Conservation (phyloP, 164 flowering plant species). For the Annona squamosa region DNA sequence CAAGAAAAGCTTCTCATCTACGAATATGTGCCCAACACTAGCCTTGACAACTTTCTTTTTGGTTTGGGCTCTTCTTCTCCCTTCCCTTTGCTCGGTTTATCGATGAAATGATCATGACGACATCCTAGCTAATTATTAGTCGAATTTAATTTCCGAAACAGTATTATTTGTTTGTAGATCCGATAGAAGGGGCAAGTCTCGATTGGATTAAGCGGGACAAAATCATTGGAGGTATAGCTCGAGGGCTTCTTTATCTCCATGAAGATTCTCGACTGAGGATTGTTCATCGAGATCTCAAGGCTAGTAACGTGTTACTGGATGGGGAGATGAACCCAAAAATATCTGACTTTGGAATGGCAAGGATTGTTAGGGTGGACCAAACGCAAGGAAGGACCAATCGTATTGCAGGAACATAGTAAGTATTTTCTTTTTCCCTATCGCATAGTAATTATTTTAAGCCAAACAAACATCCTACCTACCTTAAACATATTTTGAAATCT, state of each 20-base stretch:
- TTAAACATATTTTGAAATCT: too few relatives aligned
- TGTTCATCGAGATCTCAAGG: slow-evolving; percentile 55
- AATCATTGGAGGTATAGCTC: slow-evolving; percentile 36
- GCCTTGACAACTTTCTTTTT: slow-evolving; percentile 28
- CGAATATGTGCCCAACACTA: slow-evolving; percentile 31
- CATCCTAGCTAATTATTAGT: background rate
- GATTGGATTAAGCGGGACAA: slow-evolving; percentile 23
- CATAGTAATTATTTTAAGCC: background rate
- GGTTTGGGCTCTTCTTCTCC: slow-evolving; percentile 11
- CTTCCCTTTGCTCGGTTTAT: background rate
- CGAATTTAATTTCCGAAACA: background rate
- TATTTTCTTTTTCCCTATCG: background rate
- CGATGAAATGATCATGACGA: background rate
- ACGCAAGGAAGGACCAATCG: slow-evolving; percentile 16
- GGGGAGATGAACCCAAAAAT: slow-evolving; percentile 39
- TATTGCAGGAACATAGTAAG: slow-evolving; percentile 39
- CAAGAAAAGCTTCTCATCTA: slow-evolving; percentile 35
- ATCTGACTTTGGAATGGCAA: slow-evolving; percentile 47
- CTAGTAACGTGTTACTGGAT: slow-evolving; percentile 50
- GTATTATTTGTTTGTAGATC: background rate
- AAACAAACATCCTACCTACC: too few relatives aligned
- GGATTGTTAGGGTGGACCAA: slow-evolving; percentile 26
- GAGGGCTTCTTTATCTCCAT: slow-evolving; percentile 56
- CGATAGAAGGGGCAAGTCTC: background rate
- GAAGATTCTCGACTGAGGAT: slow-evolving; percentile 45